Base-by-base conservation (phyloP, 2,329 filamentous ascomycete species). In the Eurotiales sp. region DNA sequence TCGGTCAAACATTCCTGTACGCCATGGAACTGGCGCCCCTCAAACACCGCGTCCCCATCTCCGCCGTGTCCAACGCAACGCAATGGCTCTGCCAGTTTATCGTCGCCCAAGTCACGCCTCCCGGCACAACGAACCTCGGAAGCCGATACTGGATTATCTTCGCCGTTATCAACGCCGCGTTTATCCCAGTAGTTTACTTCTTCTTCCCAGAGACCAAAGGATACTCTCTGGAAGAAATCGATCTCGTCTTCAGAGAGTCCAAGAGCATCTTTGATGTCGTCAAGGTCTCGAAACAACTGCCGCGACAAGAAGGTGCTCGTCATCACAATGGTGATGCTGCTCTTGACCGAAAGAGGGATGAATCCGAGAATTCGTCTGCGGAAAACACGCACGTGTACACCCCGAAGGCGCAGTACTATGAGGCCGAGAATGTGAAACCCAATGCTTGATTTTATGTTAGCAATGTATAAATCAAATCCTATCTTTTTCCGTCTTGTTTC, bases 1-100 rank as follows among this genome's bases (percentile, higher is more conserved):
- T 87, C 23, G 81, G 82, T 3, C 84, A 79, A 68, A 83, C 82
- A 1, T 87, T 86, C 61, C 76, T 87, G 34, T 73, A 72, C 44
- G 66, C 65, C 5, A 64, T 65, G 2, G 72, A 75, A 55, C 69
- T 73, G 53, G 72, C 72, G 52, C 70, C 71, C 2, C 56, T 70
- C 6, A 64, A 68, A 46, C 65, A 69, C 42, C 63, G 69, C 3
- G 64, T 67, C 32, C 70, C 69, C 43, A 66, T 64, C 5, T 66
- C 71, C 27, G 64, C 66, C 2, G 51, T 72, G 12, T 58, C 67
- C 1, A 72, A 68, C 1, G 61, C 62, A 11, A 63, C 62, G 36
- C 71, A 72, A 55, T 72, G 69, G 68, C 55, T 61, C 6, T 68
- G 61, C 43, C 72, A 72, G 55, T 67, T 59, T 45, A 57, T 58